Percentiles rank a stretch among this genome's conserved stretches.
phyloP scores from a whole-genome alignment of 2,329 filamentous ascomycete species.

The Zymoseptoria brevis region DNA sequence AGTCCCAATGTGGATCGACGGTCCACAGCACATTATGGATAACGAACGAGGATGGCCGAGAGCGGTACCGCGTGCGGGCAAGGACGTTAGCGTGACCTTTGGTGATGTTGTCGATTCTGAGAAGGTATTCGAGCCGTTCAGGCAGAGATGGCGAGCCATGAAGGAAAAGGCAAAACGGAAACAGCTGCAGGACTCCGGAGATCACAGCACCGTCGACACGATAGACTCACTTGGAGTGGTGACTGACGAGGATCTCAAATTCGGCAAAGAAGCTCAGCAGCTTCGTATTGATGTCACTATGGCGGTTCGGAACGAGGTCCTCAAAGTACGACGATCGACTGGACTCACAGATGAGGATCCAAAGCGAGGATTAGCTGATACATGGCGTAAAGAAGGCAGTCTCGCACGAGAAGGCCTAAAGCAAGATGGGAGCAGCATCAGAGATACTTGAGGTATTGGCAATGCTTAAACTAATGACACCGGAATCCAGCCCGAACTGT shows the following conservation, averaged over 20 bases:
- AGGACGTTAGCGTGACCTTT: conserved; percentile 65
- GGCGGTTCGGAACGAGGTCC: conserved; percentile 68
- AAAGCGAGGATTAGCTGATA: conserved; percentile 67
- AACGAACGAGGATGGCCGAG: conserved; percentile 72
- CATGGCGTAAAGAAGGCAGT: conserved; percentile 58
- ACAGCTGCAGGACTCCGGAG: conserved; percentile 27
- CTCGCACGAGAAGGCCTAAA: conserved; percentile 48
- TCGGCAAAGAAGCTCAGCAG: conserved; percentile 65
- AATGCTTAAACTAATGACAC: background rate
- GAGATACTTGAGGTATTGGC: conserved; percentile 40
- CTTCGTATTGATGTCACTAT: conserved; percentile 73
- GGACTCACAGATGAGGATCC: conserved; percentile 77
- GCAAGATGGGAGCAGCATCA: conserved; percentile 54
- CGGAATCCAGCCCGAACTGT: background rate
- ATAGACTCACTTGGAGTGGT: conserved; percentile 47
- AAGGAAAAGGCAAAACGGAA: conserved; percentile 44
- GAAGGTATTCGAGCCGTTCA: conserved; percentile 66
- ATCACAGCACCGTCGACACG: background rate
- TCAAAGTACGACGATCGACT: conserved; percentile 63
- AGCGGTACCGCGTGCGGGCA: conserved; percentile 67
- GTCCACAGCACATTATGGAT: conserved; percentile 79
- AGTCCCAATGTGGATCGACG: conserved; percentile 90
- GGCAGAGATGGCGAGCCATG: conserved; percentile 65
- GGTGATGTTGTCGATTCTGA: conserved; percentile 71
- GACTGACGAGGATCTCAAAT: conserved; percentile 58